Evolutionary conservation across 1,284 basidiomycete genomes (phyloP), one percentile per base, ranked within the genome.

Genomic region (Tilletia caries): DNA sequence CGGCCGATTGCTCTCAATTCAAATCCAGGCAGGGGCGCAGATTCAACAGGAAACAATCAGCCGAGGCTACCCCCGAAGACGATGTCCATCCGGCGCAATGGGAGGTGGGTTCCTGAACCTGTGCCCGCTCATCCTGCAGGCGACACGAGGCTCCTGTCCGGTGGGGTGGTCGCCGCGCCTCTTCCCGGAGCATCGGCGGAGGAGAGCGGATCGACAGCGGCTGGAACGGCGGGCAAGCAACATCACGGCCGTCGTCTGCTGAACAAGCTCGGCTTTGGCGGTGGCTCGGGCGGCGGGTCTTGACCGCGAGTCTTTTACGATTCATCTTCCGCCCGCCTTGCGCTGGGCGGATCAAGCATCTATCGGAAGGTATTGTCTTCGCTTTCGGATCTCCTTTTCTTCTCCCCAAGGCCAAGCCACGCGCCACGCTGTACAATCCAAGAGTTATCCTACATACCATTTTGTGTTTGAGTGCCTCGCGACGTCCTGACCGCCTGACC

Each of bases 231-330:
- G 48, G 48, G 48, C 6, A 50, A 25, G 58, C 58, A 62, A 8
- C 58, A 62, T 23, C 32, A 37, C 58, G 58, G 58, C 13, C 27
- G 58, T 20, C 27, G 58, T 15, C 58, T 62, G 32, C 32, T 62
- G 33, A 62, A 62, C 58, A 62, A 62, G 58, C 29, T 62, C 20
- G 58, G 58, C 58, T 62, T 62, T 34, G 29, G 29, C 20, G 33
- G 27, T 5, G 48, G 48, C 37, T 41, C 37, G 1, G 37, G 37
- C 37, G 37, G 37, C 1, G 37, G 37, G 37, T 41, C 37, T 41
- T 41, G 37, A 41, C 2, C n/a, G n/a, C n/a, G n/a, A 41, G 37
- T 41, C 37, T 41, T 15, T 41, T 15, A 1, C 15, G 10, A n/a
- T n/a, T n/a, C n/a, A n/a, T n/a, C n/a, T n/a, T n/a, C n/a, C n/a